phyloP scores from a whole-genome alignment of 2,329 filamentous ascomycete species.

The Cladorrhinum sp. region DNA sequence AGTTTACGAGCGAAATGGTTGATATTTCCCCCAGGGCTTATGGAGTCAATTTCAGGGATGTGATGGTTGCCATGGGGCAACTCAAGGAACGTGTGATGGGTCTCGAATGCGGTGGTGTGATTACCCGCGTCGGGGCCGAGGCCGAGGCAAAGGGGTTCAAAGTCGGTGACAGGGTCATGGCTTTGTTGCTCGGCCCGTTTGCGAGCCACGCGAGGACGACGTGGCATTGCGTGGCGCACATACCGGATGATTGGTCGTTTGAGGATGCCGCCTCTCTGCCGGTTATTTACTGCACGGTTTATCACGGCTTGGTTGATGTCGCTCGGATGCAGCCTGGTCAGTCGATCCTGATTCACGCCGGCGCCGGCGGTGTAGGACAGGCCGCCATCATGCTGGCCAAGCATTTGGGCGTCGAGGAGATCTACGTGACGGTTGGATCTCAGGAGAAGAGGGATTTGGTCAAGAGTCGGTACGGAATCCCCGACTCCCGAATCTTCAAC shows the following conservation, averaged over 20 bases:
- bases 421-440: constrained; percentile 14
- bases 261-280: constrained; percentile 18
- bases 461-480: constrained; percentile 7
- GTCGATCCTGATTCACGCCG: constrained; percentile 25
- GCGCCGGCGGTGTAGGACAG: constrained; percentile 17
- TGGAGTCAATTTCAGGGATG: constrained; percentile 40
- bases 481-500: constrained; percentile 13
- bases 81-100: constrained; percentile 31
- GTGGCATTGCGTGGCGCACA: not conserved
- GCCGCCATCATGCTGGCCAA: constrained; percentile 15
- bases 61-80: constrained; percentile 36
- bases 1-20: constrained; percentile 30
- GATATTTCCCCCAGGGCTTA: constrained; percentile 35
- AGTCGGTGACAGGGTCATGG: not conserved
- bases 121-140: constrained; percentile 20
- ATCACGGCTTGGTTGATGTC: constrained; percentile 26
- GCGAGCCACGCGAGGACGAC: not conserved
- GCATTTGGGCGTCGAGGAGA: constrained; percentile 9
- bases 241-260: constrained; percentile 11
- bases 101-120: constrained; percentile 31
- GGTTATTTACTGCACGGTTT: constrained; percentile 23
- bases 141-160: not conserved
- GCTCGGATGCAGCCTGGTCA: constrained; percentile 22
- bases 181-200: not conserved
- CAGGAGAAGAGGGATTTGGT: constrained; percentile 10